Evolutionary conservation across 2,329 filamentous ascomycete genomes (phyloP), one percentile per base, ranked within the genome.

Genomic region (Geosmithia putterillii): DNA sequence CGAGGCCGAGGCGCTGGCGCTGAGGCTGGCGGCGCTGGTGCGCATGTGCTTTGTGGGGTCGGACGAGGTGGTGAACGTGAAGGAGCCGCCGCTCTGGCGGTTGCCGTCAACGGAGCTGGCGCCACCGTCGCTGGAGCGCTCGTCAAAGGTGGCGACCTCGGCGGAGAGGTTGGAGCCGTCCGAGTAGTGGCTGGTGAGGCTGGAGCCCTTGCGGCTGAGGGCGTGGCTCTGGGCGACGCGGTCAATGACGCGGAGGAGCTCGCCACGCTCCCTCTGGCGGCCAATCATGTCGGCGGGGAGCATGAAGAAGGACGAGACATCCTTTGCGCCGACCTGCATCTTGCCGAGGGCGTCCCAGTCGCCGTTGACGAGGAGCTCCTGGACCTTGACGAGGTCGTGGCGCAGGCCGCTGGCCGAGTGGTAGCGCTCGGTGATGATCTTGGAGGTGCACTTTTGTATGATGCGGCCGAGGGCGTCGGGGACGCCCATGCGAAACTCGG

Each of bases 271-370:
- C 47, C 76, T 69, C 23, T 81, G 71, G 32, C 89, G 77, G 3
- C 90, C 90, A 50, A 95, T 84, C 71, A 94, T 87, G 45, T 73
- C 71, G 1, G 79, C 76, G 0, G 90, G 90, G 18, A 95, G 72
- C 51, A 88, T 83, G 62, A 95, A 95, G 56, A 94, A 92, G 4
- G 88, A 94, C 1, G 87, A 94, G 0, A 95, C 79, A 59, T 96
- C 90, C 45, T 81, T 86, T n/a, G 80, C 77, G 12, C 78, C 89
- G 46, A 94, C 80, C 48, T 76, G 71, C 70, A 86, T 94, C 35
- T 81, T 73, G 46, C 78, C 79, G 43, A 95, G 66, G 1, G 80
- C 79, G 42, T 76, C 65, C 47, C 74, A 71, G 52, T 95, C 81
- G 17, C 87, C 89, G 52, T 87, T 78, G 3, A 75, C 78, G 7